These are phyloP conservation scores for Aspergillus neoniger DNA, from an alignment of 2,329 filamentous ascomycete genomes.

Conservation along the genomic window DNA sequence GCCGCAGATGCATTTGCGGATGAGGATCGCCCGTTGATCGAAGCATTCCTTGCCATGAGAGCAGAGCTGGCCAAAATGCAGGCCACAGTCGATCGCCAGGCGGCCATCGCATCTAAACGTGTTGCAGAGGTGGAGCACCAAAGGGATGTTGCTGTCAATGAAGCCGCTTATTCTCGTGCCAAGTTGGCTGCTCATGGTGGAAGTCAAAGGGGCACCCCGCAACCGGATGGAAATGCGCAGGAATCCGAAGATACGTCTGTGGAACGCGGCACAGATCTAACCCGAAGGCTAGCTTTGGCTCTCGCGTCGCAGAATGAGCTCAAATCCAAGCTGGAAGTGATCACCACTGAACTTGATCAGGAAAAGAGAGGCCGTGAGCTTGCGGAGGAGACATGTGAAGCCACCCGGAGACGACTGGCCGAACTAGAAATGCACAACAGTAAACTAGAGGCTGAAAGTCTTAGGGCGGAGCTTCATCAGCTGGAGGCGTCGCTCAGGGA, in stretches of 20 bases:
- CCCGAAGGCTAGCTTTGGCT: constrained; percentile 77
- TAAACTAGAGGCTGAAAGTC: constrained; percentile 77
- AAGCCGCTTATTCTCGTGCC: constrained; percentile 92
- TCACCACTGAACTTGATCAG: constrained; percentile 71
- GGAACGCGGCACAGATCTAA: constrained; percentile 73
- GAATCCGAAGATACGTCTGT: constrained; percentile 61
- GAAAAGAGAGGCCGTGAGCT: constrained; percentile 80
- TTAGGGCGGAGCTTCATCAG: constrained; percentile 83
- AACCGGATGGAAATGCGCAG: constrained; percentile 50
- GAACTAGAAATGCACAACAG: constrained; percentile 85
- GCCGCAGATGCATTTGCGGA: constrained; percentile 80
- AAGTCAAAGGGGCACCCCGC: constrained; percentile 63
- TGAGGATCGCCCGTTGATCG: constrained; percentile 86
- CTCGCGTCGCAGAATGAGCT: constrained; percentile 78
- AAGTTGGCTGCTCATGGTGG: constrained; percentile 79
- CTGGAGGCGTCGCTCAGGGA: constrained; percentile 77
- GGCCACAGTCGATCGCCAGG: constrained; percentile 83
- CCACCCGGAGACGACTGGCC: constrained; percentile 77
- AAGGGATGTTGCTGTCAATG: constrained; percentile 87
- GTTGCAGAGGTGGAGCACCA: constrained; percentile 95
- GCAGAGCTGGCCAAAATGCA: constrained; percentile 88
- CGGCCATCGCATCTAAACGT: constrained; percentile 78
- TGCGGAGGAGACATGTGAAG: constrained; percentile 83
- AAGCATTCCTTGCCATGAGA: constrained; percentile 89
- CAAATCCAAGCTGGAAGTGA: constrained; percentile 70